Evolutionary conservation across 805 yeast species (phyloP), one percentile per base, ranked within the genome.

Genomic region (Sugiyamaella qingdaonensis): DNA sequence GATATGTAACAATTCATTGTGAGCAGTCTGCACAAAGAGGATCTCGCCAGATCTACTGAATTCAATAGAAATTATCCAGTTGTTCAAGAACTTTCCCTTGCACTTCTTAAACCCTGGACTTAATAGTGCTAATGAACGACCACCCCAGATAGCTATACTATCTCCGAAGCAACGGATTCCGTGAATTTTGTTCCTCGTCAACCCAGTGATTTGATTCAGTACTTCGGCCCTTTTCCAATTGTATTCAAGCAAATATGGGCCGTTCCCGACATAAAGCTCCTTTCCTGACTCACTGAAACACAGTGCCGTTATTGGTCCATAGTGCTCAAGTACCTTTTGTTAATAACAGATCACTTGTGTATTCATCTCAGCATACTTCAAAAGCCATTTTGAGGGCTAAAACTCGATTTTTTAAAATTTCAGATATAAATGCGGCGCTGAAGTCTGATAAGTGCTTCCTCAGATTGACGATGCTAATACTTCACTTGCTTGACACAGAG

Each of bases 171-270:
- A 65, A 2, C 75, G 67, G 32, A 92, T 80, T n/a, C 88, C 86
- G 65, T 92, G 97, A 35, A 92, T 82, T 64, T 89, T 91, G 68
- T 88, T 88, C 51, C 82, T 74, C n/a, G 68, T 66, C 65, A 92
- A 86, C 1, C 88, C 67, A 50, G 75, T 73, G 37, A 71, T 68
- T 18, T 70, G 64, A 52, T 64, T 67, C 2, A 80, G 27, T 18
- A 79, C 65, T 19, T 63, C 51, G 4, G 74, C 73, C 0, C 71
- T 63, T 13, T 59, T 63, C 63, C 79, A 73, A 56, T 78, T 72
- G 65, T 79, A 85, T 1, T 82, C 68, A 58, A 79, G 78, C 51
- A 90, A 64, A 10, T 66, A 66, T 1, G 94, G 85, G 0, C 97
- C 97, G 57, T 82, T 79, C 0, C 92, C 96, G 1, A 81, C 83